Conservation (phyloP, 768 basidiomycete genomes). For the Grammothele lineata region DNA sequence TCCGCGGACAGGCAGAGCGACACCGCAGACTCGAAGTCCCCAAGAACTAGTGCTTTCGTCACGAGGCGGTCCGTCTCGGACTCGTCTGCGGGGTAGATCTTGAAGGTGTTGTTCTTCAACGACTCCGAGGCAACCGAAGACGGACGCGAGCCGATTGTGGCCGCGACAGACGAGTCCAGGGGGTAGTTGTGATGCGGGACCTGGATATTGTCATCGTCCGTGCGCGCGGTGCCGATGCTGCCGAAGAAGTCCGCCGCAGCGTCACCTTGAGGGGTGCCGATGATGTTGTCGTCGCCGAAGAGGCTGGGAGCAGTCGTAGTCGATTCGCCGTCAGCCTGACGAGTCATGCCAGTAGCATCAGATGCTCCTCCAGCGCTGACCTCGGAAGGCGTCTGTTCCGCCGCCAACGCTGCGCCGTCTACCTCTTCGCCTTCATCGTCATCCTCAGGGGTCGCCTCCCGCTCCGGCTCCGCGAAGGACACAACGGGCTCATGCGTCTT, state of each 20-base stretch:
- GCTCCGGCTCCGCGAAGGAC: constrained; percentile 79
- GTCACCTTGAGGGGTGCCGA: constrained; percentile 62
- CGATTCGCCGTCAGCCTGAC: constrained; percentile 65
- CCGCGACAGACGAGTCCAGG: constrained; percentile 88
- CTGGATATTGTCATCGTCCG: constrained; percentile 39
- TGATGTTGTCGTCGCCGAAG: constrained; percentile 72
- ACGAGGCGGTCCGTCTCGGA: constrained; percentile 83
- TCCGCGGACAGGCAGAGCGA: constrained; percentile 85
- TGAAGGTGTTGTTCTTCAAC: constrained; percentile 79
- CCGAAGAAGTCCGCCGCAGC: constrained; percentile 87
- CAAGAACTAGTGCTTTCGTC: constrained; percentile 90
- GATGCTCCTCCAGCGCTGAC: constrained; percentile 61
- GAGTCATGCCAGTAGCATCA: constrained; percentile 45
- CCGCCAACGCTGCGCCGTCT: constrained; percentile 27
- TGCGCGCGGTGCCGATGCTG: constrained; percentile 55
- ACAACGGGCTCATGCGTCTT: constrained; percentile 71
- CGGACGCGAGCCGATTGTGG: constrained; percentile 88
- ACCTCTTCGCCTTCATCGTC: constrained; percentile 22
- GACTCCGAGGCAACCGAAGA: constrained; percentile 75
- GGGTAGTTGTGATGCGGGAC: constrained; percentile 80
- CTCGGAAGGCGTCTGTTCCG: constrained; percentile 73
- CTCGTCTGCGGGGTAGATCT: constrained; percentile 85
- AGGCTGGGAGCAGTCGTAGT: constrained; percentile 84
- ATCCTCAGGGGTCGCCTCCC: constrained; percentile 31
- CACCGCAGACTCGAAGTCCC: constrained; percentile 94